Conservation (phyloP, 2,329 filamentous ascomycete species). For the Domatiomyces globalis region DNA sequence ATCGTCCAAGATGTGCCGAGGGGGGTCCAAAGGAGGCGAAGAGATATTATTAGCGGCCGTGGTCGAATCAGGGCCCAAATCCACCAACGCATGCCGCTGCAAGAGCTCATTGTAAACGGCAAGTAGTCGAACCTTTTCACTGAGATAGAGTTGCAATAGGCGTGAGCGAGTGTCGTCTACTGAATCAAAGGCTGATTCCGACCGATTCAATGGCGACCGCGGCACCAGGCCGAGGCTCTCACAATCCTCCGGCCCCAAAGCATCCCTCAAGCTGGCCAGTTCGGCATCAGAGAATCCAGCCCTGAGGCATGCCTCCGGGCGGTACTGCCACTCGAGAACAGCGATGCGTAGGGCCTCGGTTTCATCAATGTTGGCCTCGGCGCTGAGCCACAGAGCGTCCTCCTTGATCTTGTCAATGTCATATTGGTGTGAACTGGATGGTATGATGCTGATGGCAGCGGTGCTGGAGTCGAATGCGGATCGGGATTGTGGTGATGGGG, state of each 20-base stretch:
- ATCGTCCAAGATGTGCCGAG: neutral
- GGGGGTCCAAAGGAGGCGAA: neutral
- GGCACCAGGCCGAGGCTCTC: slow-evolving; percentile 37
- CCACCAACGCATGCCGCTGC: neutral
- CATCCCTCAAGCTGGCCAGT: slow-evolving; percentile 59
- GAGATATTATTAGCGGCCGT: neutral
- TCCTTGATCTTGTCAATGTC: slow-evolving; percentile 68
- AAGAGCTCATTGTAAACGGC: slow-evolving; percentile 7
- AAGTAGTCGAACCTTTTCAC: slow-evolving; percentile 15
- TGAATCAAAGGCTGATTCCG: slow-evolving; percentile 41
- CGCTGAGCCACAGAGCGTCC: slow-evolving; percentile 75
- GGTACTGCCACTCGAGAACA: slow-evolving; percentile 69
- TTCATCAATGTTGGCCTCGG: slow-evolving; percentile 63
- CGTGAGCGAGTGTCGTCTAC: slow-evolving; percentile 49
- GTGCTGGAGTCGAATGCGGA: slow-evolving; percentile 69
- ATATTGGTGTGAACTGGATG: slow-evolving; percentile 50
- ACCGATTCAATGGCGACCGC: slow-evolving; percentile 7
- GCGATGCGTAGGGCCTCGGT: slow-evolving; percentile 66
- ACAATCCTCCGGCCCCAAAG: slow-evolving; percentile 50
- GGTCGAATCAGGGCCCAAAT: neutral
- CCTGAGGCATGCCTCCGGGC: slow-evolving; percentile 57
- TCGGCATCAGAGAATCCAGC: slow-evolving; percentile 65
- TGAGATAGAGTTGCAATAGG: slow-evolving; percentile 55
- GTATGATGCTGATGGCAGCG: slow-evolving; percentile 66
- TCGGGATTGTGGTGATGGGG: slow-evolving; percentile 34